Conservation (phyloP, 164 flowering plant species). For the Nymphaea colorata region DNA sequence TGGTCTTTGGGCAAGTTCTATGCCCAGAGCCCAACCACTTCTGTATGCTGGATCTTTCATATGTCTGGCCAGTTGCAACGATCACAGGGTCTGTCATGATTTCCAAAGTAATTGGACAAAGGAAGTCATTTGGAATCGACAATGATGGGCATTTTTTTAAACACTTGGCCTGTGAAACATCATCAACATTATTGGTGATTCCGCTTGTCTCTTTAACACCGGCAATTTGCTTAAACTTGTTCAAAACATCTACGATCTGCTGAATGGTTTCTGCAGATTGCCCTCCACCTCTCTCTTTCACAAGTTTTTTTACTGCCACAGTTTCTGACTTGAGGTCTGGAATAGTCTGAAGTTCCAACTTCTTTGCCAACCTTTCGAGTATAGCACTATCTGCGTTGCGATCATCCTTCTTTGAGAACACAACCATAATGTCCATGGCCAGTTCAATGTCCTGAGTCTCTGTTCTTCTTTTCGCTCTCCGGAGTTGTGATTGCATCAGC, state of each 20-base stretch:
- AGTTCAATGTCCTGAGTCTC: conserved; percentile 81
- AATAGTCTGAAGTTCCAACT: conserved; percentile 44
- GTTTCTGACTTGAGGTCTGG: conserved; percentile 50
- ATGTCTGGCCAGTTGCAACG: conserved; percentile 72
- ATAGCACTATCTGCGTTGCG: conserved; percentile 67
- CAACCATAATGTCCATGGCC: conserved; percentile 84
- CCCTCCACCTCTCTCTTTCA: conserved; percentile 28
- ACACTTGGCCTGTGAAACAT: conserved; percentile 22
- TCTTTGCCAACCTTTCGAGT: conserved; percentile 61
- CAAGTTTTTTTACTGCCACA: conserved; percentile 36
- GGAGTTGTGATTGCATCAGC: conserved; percentile 40
- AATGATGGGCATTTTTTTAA: conserved; percentile 28
- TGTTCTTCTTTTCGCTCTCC: conserved; percentile 50
- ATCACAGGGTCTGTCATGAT: conserved; percentile 84
- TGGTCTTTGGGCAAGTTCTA: conserved; percentile 75
- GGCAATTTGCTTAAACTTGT: conserved; percentile 41
- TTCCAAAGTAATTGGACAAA: conserved; percentile 68
- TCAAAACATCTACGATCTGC: conserved; percentile 40
- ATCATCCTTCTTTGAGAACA: conserved; percentile 42
- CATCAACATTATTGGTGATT: conserved; percentile 13
- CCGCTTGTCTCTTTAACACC: conserved; percentile 34
- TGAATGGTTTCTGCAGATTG: conserved; percentile 31
- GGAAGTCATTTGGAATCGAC: conserved; percentile 53
- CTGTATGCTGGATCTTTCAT: conserved; percentile 69
- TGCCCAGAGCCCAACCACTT: conserved; percentile 65